phyloP scores from a whole-genome alignment of 768 basidiomycete species.

The Suillus tomentosus region DNA sequence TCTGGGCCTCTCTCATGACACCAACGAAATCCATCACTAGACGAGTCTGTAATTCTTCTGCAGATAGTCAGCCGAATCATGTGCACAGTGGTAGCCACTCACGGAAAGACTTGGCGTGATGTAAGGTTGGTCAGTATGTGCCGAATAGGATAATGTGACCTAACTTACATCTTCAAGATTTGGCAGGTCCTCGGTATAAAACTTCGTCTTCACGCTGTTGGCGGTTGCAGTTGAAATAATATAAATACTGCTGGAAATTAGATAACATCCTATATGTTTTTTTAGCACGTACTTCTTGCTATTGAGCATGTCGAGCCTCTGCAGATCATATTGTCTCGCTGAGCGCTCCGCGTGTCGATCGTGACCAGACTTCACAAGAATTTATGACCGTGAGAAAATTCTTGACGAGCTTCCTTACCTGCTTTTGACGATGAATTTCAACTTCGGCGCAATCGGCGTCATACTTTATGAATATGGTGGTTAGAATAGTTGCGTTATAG shows the following conservation, averaged over 20 bases:
- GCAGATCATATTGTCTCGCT: slow-evolving; percentile 75
- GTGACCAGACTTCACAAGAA: slow-evolving; percentile 35
- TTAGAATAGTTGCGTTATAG: slow-evolving; percentile 13
- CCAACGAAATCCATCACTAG: slow-evolving; percentile 56
- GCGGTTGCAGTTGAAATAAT: slow-evolving; percentile 69
- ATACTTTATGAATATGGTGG: slow-evolving; percentile 49
- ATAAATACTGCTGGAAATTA: slow-evolving; percentile 37
- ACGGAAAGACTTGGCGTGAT: slow-evolving; percentile 66
- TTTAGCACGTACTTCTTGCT: slow-evolving; percentile 66
- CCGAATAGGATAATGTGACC: slow-evolving; percentile 15
- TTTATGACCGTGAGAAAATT: neutral
- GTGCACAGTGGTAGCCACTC: slow-evolving; percentile 16
- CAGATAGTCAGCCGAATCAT: neutral
- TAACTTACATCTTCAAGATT: slow-evolving; percentile 67
- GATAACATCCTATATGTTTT: slow-evolving; percentile 3
- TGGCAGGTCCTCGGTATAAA: slow-evolving; percentile 71
- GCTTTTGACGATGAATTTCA: slow-evolving; percentile 76
- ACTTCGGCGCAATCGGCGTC: slow-evolving; percentile 78
- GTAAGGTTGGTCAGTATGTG: slow-evolving; percentile 14
- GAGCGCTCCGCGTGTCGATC: slow-evolving; percentile 77
- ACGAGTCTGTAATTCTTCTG: slow-evolving; percentile 71
- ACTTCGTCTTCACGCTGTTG: slow-evolving; percentile 69
- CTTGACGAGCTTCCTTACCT: slow-evolving; percentile 40
- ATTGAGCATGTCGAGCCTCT: slow-evolving; percentile 74
- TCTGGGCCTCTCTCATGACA: slow-evolving; percentile 61